A percentile compares a stretch with the other conserved stretches of the same genome.
Conservation (phyloP, 106 monocot species). For the Hemerocallis citrina region DNA sequence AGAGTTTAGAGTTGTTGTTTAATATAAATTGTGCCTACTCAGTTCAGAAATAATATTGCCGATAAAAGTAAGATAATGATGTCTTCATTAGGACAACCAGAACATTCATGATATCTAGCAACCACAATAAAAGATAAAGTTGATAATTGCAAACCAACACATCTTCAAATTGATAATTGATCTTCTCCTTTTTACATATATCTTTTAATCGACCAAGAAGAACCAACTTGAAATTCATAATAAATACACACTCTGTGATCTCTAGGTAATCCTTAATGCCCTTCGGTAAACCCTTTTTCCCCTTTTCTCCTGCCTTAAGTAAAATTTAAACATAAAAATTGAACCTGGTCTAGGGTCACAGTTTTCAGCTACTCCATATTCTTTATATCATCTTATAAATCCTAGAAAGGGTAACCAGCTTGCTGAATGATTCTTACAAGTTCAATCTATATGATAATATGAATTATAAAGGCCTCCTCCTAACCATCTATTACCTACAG, state of each 20-base stretch:
- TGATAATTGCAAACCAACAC: background rate
- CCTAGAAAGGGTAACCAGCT: background rate
- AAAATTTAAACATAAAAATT: background rate
- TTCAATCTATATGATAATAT: too few relatives aligned
- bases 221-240: background rate
- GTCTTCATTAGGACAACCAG: background rate
- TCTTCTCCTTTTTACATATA: background rate
- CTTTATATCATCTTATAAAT: background rate
- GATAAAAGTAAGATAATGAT: background rate
- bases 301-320: background rate
- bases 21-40: too few relatives aligned
- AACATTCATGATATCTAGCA: background rate
- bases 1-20: background rate
- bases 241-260: background rate
- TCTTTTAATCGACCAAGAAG: background rate
- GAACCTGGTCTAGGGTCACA: background rate
- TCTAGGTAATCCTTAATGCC: background rate
- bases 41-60: background rate
- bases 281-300: too few relatives aligned
- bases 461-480: background rate
- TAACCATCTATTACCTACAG: too few relatives aligned
- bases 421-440: background rate
- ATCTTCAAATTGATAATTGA: background rate
- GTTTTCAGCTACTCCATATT: background rate
- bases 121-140: background rate